Base-by-base conservation (phyloP, 371 early-diverging fungal genomes). In the Mortierella sp. region DNA sequence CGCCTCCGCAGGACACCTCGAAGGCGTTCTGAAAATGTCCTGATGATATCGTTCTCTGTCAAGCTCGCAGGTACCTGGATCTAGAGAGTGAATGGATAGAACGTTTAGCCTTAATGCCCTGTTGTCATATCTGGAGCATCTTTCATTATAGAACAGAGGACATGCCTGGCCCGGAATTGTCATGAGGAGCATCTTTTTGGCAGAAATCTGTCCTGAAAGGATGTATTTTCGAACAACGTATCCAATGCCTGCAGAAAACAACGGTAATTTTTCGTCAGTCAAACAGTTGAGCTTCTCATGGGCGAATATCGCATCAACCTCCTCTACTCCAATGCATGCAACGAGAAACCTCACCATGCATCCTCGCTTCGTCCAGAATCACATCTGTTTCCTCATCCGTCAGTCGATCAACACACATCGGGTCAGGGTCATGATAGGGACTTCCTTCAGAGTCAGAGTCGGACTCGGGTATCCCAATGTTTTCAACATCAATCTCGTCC, bases 1-100 rank as follows among this genome's bases (percentile, higher is more conserved):
- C 93, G 82, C 37, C 86, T 84, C 39, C 88, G 93, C 93, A 86
- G 95, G 94, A 23, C 93, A 89, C 4, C 92, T 28, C 75, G 81
- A 7, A 93, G 63, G 26, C 85, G 83, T 17, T 70, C 76, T 30
- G 80, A 80, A n/a, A 92, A 69, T 7, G 90, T 72, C 4, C 87
- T 81, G 32, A 89, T 69, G 6, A 87, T 60, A 17, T 87, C 83
- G n/a, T 76, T 43, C 21, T 79, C 79, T 19, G 81, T 64, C 4
- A 64, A 48, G 37, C 32, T 37, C 8, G 59, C 60, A 9, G 71
- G 54, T 17, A 71, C 49, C n/a, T 64, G 57, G 19, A 65, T 52
- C 62, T 72, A 44, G 21, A 37, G n/a, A 19, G 47, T 46, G 30
- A 49, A 24, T n/a, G n/a, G n/a, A 28, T 26, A 27, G 2, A 47